Conservation (phyloP, 2,329 filamentous ascomycete genomes). For the Pseudogymnoascus sp. region DNA sequence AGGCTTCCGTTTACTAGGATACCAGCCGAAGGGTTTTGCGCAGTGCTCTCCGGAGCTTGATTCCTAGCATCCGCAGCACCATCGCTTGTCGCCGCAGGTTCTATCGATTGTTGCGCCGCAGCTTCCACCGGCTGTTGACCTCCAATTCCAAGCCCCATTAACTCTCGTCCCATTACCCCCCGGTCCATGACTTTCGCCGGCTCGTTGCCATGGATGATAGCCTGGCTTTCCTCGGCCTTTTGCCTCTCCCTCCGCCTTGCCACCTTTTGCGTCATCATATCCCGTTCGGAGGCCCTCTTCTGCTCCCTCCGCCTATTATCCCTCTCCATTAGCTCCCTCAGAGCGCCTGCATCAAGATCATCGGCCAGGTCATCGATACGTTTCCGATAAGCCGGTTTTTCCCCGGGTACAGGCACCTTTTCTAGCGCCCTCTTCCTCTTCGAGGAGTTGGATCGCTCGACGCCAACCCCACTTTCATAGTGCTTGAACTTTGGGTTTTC, state of each 20-base stretch:
- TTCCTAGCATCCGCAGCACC: conserved; percentile 19
- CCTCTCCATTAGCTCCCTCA: conserved; percentile 84
- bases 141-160: conserved; percentile 48
- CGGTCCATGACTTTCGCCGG: conserved; percentile 50
- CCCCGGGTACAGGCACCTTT: conserved; percentile 50
- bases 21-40: conserved; percentile 10
- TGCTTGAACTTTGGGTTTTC: conserved; percentile 52
- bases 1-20: conserved; percentile 17
- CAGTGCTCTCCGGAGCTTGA: conserved; percentile 17
- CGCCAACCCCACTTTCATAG: conserved; percentile 34
- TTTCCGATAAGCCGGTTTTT: conserved; percentile 52
- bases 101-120: conserved; percentile 9
- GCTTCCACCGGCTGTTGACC: conserved; percentile 18
- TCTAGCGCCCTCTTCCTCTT: conserved; percentile 39
- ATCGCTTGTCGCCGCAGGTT: neutral
- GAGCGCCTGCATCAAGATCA: conserved; percentile 71
- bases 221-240: conserved; percentile 48
- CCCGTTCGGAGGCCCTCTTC: conserved; percentile 60
- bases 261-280: conserved; percentile 57
- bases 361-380: conserved; percentile 68
- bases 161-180: conserved; percentile 52
- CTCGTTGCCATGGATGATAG: conserved; percentile 41
- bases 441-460: conserved; percentile 33
- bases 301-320: conserved; percentile 73
- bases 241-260: conserved; percentile 61